Evolutionary conservation across 2,329 filamentous ascomycete species (phyloP), one percentile per base, ranked within the genome.

Genomic region (Sporothrix inflata): DNA sequence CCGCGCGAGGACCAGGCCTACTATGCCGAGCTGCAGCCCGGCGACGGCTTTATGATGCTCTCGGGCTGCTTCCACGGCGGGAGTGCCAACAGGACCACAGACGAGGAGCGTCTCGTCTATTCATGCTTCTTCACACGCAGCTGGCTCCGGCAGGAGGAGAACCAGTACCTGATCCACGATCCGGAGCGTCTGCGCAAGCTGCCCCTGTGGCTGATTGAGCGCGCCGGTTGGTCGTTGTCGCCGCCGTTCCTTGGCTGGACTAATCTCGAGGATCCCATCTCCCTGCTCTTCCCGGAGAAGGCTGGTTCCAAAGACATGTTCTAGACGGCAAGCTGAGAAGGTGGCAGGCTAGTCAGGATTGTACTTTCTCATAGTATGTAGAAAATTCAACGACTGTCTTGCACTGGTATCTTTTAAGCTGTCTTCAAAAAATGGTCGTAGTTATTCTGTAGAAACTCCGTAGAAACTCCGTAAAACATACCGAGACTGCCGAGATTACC

Each of bases 21-120:
- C 21, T 73, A 75, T 21, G 74, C 76, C 9, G 76, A 77, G 73
- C 71, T 77, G 9, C 55, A 75, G 4, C 71, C 75, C 0, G 77
- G 76, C 38, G 77, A 78, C 60, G 76, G 57, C 9, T 73, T 78
- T 40, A 73, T 77, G 12, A 72, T 78, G 71, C 73, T 78, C 42
- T 72, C 74, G 1, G 70, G 71, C 24, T 74, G 76, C 42, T 78
- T 75, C 51, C 78, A 79, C 72, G 78, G 77, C 47, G 78, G 74
- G 53, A 70, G 66, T 11, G 74, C 71, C 47, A 80, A 79, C 73
- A 77, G 57, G 42, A 80, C 78, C 6, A 67, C 24, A 42, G 71
- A 76, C 61, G 66, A 73, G 47, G 71, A 75, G 24, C 71, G 73
- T 6, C 67, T 72, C 4, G 69, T 74, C 11, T 74, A 61, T 40